Percentiles rank a stretch among this genome's conserved stretches.
phyloP scores from a whole-genome alignment of 2,329 filamentous ascomycete genomes.

The Beauveria asiatica region DNA sequence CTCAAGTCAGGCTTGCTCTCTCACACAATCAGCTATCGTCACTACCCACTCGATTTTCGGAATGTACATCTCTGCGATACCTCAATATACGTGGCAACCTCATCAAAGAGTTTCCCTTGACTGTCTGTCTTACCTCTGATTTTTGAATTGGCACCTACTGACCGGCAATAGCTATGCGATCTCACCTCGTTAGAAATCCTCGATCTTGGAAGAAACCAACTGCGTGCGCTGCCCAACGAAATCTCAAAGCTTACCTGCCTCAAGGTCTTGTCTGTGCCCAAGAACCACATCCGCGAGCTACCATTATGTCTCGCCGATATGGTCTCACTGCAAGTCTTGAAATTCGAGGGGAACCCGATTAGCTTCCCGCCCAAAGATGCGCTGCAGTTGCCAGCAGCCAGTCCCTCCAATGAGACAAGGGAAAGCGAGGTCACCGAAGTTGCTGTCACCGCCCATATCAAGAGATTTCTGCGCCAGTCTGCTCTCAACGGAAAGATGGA shows the following conservation, averaged over 20 bases:
- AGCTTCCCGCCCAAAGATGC: constrained; percentile 68
- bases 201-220: constrained; percentile 82
- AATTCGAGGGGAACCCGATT: constrained; percentile 82
- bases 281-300: constrained; percentile 78
- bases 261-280: constrained; percentile 80
- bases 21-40: constrained; percentile 69
- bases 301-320: constrained; percentile 82
- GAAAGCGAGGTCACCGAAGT: constrained; percentile 59
- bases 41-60: constrained; percentile 63
- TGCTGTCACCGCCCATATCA: constrained; percentile 51
- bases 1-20: constrained; percentile 50
- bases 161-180: constrained; percentile 61
- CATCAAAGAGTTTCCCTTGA: constrained; percentile 53
- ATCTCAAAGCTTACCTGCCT: constrained; percentile 75
- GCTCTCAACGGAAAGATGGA: constrained; percentile 44
- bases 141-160: constrained; percentile 14
- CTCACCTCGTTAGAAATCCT: constrained; percentile 84
- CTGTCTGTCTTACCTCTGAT: constrained; percentile 32
- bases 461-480: constrained; percentile 49
- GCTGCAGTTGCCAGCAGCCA: constrained; percentile 49
- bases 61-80: constrained; percentile 71
- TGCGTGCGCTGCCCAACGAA: constrained; percentile 67
- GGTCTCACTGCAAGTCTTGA: constrained; percentile 79
- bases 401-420: constrained; percentile 45
- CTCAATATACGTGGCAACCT: constrained; percentile 72